Evolutionary conservation across 805 yeast genomes (phyloP), one percentile per base, ranked within the genome.

Genomic region (Nakazawaea ernobii): DNA sequence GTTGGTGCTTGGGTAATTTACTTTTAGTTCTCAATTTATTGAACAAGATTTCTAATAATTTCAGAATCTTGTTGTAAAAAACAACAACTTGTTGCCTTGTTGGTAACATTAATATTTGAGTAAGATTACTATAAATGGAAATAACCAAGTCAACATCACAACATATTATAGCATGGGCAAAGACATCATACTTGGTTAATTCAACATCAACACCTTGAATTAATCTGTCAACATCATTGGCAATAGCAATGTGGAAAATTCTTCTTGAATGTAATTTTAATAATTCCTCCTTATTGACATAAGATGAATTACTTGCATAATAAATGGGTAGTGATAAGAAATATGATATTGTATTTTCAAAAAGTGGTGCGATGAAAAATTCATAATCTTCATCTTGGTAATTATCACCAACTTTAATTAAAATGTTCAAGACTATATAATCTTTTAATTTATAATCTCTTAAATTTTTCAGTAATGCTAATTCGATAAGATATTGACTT

Each of bases 191-290:
- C 11, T 38, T 38, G 11, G 15, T 8, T 9, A 38, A 38, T 9
- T 27, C 30, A 9, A 38, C 13, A 4, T 13, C 32, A n/a, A 26
- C 11, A 8, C 15, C 32, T 14, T 13, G 10, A 8, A n/a, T 10
- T 17, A 38, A 38, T 11, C 17, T 38, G 14, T 11, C 13, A 8
- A 38, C 32, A 38, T 38, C 41, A n/a, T 27, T n/a, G 11, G 26
- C 32, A 8, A 38, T 27, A 20, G 27, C 17, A 13, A 13, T 38
- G 32, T 26, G 32, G 27, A 38, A 17, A 13, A 38, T 26, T 26
- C 32, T 38, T 27, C 41, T 38, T 27, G 41, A 38, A 27, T 38
- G 27, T 10, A 38, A 11, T 38, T 38, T 38, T 32, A 38, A 38
- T 27, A 26, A 6, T 27, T 38, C 41, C 14, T 38, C 32, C 27